These are phyloP conservation scores for Kitagawia praeruptora DNA, from an alignment of 129 eudicot genomes.

Conservation along the genomic window DNA sequence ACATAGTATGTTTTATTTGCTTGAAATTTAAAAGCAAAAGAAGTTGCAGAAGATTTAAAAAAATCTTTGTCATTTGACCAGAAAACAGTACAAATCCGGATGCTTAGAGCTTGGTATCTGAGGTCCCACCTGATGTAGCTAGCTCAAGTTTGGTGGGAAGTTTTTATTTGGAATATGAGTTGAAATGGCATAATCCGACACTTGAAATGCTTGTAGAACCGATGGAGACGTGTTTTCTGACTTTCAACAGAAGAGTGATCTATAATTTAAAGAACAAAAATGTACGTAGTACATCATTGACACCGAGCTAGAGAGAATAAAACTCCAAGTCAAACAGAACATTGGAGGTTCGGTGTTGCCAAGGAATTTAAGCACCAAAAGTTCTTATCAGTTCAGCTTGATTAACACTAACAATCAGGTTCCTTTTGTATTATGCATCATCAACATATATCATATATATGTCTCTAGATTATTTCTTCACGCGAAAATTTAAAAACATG, in stretches of 20 bases:
- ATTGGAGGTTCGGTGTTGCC: neutral
- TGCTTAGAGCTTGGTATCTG: neutral
- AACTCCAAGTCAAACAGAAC: neutral
- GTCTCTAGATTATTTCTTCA: neutral
- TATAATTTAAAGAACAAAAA: neutral
- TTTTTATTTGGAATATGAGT: neutral
- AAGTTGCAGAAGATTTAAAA: too few relatives aligned
- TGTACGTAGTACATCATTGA: neutral
- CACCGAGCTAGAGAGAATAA: neutral
- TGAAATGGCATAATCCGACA: neutral
- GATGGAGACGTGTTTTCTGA: neutral
- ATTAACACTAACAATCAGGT: neutral
- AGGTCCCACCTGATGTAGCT: neutral
- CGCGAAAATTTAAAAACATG: neutral
- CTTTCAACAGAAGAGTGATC: neutral
- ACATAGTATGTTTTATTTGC: too few relatives aligned
- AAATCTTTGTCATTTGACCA: too few relatives aligned
- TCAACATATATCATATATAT: too few relatives aligned
- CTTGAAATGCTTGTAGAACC: neutral
- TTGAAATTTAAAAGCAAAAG: too few relatives aligned
- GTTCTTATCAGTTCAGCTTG: neutral
- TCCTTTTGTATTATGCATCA: neutral
- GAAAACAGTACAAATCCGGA: neutral
- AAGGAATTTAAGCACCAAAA: neutral
- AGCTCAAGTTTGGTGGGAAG: neutral